A percentile compares a stretch with the other conserved stretches of the same genome.
These are phyloP conservation scores for Aegilops longissima DNA, from an alignment of 176 grass and related monocot genomes.

Conservation along the genomic window DNA sequence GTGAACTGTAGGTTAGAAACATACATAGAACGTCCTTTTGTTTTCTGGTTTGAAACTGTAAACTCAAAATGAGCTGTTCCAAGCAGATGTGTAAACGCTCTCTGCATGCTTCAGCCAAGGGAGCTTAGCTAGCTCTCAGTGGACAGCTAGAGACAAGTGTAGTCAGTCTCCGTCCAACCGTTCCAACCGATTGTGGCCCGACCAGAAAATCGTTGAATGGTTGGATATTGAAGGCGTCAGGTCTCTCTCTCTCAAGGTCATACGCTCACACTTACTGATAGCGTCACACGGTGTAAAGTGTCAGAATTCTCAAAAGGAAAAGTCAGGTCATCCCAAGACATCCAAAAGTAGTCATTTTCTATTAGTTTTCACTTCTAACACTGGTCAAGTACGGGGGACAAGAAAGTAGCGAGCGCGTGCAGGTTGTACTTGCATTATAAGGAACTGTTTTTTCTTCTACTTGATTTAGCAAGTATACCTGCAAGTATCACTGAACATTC, in stretches of 20 bases:
- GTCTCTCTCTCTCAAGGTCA: not conserved
- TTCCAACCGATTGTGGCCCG: not conserved
- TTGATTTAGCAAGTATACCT: too few species aligned
- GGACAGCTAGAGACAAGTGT: not conserved
- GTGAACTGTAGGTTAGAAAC: too few species aligned
- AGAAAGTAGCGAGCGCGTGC: too few species aligned
- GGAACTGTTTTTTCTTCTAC: not conserved
- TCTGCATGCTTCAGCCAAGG: conserved; percentile 2
- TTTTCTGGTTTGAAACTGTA: too few species aligned
- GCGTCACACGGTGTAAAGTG: not conserved
- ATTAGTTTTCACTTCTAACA: not conserved
- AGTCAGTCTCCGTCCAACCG: not conserved
- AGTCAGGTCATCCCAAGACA: not conserved
- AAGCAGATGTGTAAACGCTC: not conserved
- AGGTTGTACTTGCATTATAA: too few species aligned
- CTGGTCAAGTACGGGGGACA: not conserved
- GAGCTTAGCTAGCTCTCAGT: not conserved
- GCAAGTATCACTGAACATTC: too few species aligned
- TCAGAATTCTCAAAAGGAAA: not conserved
- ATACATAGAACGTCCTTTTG: too few species aligned
- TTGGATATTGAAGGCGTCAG: not conserved
- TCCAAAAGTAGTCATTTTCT: not conserved
- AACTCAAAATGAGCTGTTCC: not conserved
- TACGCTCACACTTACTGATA: not conserved
- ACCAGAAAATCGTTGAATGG: not conserved